phyloP scores from a whole-genome alignment of 768 basidiomycete species.

The Kwoniella bestiolae region DNA sequence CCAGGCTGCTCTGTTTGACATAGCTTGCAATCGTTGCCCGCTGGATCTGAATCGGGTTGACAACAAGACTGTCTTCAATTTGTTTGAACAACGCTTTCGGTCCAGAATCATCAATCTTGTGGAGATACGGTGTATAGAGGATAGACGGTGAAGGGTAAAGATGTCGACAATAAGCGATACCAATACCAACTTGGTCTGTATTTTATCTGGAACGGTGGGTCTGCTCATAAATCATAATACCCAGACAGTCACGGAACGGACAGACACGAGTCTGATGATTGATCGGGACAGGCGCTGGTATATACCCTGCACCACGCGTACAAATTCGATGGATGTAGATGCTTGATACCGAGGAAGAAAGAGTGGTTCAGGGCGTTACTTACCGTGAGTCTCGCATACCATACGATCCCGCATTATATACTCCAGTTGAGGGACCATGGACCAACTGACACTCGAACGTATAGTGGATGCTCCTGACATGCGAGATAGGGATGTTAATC shows the following conservation, averaged over 20 bases:
- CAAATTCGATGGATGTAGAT: conserved; percentile 41
- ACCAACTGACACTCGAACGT: background rate
- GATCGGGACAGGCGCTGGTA: conserved; percentile 13
- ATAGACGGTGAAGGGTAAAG: background rate
- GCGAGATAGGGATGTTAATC: conserved; percentile 26
- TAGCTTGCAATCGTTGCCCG: no score
- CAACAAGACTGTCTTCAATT: no score
- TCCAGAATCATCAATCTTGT: background rate
- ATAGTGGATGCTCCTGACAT: conserved; percentile 42
- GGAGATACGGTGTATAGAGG: background rate
- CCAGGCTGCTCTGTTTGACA: no score
- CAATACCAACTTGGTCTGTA: conserved; percentile 21
- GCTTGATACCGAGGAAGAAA: conserved; percentile 39
- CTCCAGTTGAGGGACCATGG: no score
- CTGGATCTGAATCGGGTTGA: no score
- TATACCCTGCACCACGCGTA: conserved; percentile 35
- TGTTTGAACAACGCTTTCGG: no score
- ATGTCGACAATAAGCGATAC: conserved; percentile 36
- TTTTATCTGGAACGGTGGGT: conserved; percentile 29
- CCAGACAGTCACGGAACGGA: background rate
- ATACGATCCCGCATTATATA: background rate
- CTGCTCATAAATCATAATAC: background rate
- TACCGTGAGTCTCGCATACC: conserved; percentile 27
- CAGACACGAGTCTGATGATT: background rate
- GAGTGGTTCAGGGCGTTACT: conserved; percentile 44